Conservation (phyloP, 768 basidiomycete genomes). For the Leucocoprinus birnbaumii region DNA sequence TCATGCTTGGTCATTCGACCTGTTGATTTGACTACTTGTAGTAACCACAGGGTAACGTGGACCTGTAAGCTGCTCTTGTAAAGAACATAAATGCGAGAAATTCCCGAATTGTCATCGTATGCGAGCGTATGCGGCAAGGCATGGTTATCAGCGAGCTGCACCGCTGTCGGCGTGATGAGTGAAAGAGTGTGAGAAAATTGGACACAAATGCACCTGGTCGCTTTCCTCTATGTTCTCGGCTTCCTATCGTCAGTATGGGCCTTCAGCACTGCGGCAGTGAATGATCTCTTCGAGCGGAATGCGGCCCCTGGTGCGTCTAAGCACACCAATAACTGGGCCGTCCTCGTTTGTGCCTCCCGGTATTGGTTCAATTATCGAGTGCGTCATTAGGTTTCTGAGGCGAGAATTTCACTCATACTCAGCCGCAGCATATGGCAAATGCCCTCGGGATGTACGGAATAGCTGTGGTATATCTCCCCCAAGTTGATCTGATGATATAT, state of each 20-base stretch:
- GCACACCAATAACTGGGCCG: constrained; percentile 99
- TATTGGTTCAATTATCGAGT: constrained; percentile 99
- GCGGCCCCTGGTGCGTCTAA: constrained; percentile 27
- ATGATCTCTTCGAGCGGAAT: constrained; percentile 45
- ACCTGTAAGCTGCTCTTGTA: too few species aligned
- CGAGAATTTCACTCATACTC: constrained; percentile 1
- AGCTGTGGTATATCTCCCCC: not conserved
- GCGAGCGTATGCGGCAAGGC: too few species aligned
- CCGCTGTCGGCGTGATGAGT: too few species aligned
- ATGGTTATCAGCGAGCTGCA: too few species aligned
- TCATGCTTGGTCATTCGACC: too few species aligned
- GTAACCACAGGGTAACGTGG: too few species aligned
- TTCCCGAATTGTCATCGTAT: too few species aligned
- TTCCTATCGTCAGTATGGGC: constrained; percentile 20
- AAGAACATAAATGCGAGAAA: too few species aligned
- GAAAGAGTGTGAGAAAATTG: too few species aligned
- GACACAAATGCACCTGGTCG: constrained; percentile 6
- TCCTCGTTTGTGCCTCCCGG: constrained; percentile 88
- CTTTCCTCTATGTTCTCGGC: constrained; percentile 16
- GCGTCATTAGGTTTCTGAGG: constrained; percentile 23
- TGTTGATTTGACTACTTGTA: too few species aligned
- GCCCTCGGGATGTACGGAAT: constrained; percentile 93
- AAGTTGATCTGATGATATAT: not conserved
- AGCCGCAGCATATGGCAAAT: constrained; percentile 91
- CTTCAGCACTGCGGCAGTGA: constrained; percentile 34